Conservation (phyloP, 2,329 filamentous ascomycete genomes). For the Aschersonia sp. region DNA sequence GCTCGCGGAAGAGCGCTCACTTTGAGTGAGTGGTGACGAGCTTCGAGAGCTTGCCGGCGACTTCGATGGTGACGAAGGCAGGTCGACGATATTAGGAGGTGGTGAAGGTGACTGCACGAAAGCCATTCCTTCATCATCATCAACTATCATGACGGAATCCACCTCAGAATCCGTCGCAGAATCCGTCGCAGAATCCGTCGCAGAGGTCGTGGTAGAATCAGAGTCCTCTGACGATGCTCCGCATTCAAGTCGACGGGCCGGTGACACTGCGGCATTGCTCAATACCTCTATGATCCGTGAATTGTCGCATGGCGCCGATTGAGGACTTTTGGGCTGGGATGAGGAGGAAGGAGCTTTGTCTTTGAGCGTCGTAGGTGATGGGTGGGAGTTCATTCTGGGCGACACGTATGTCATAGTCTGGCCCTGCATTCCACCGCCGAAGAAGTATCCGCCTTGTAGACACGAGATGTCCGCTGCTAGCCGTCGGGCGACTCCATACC, state of each 20-base stretch:
- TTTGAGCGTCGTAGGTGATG: background rate
- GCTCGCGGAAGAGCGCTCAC: background rate
- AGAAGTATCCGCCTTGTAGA: slow-evolving; percentile 4
- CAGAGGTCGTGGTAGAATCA: background rate
- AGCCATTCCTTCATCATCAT: background rate
- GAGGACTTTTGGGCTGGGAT: no score
- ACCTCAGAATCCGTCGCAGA: background rate
- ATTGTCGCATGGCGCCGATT: background rate
- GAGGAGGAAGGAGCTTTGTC: background rate
- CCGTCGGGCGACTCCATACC: slow-evolving; percentile 5
- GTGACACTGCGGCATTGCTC: background rate
- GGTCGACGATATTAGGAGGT: background rate
- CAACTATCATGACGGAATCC: background rate
- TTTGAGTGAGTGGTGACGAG: background rate
- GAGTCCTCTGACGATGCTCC: background rate
- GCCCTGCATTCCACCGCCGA: slow-evolving; percentile 2
- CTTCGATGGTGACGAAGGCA: background rate
- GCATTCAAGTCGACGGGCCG: background rate
- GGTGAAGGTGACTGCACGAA: background rate
- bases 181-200: background rate
- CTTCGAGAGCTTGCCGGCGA: background rate
- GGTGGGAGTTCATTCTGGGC: background rate
- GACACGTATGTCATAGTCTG: slow-evolving; percentile 1
- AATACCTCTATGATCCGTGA: slow-evolving; percentile 2
- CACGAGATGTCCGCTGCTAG: slow-evolving; percentile 5